Conservation (phyloP, 1,284 basidiomycete genomes). For the Cryptococcus sp. region DNA sequence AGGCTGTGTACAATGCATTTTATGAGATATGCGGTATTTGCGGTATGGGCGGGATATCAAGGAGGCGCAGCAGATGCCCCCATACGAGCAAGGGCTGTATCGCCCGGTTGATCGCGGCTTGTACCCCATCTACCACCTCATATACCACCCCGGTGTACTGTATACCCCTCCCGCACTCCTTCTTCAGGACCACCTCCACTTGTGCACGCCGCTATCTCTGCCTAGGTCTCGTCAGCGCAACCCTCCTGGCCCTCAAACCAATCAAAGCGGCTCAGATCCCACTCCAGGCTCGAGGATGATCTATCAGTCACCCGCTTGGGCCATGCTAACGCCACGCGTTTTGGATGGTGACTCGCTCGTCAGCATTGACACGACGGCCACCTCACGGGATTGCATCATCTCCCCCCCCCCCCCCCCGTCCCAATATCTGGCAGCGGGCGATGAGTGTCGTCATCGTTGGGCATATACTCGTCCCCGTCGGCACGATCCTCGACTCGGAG, state of each 20-base stretch:
- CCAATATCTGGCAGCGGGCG: no score
- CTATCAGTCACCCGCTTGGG: no score
- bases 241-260: not conserved
- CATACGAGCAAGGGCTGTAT: constrained; percentile 12
- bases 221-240: constrained; percentile 3
- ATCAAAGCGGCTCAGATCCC: not conserved
- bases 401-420: no score
- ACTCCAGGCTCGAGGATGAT: constrained; percentile 19
- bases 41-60: not conserved
- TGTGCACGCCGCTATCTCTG: constrained; percentile 13
- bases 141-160: no score
- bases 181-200: constrained; percentile 2
- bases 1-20: no score
- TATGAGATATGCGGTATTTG: not conserved
- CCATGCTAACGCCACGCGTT: no score
- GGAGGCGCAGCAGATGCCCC: not conserved
- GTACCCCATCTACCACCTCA: constrained; percentile 18
- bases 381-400: no score
- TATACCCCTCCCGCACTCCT: constrained; percentile 1
- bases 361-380: no score
- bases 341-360: no score
- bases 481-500: no score
- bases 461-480: no score
- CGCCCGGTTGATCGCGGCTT: constrained; percentile 13
- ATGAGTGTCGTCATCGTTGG: no score